A percentile compares a stretch with the other conserved stretches of the same genome.
These are phyloP conservation scores for Cordyceps fumosorosea DNA, from an alignment of 2,329 filamentous ascomycete genomes.

Conservation along the genomic window DNA sequence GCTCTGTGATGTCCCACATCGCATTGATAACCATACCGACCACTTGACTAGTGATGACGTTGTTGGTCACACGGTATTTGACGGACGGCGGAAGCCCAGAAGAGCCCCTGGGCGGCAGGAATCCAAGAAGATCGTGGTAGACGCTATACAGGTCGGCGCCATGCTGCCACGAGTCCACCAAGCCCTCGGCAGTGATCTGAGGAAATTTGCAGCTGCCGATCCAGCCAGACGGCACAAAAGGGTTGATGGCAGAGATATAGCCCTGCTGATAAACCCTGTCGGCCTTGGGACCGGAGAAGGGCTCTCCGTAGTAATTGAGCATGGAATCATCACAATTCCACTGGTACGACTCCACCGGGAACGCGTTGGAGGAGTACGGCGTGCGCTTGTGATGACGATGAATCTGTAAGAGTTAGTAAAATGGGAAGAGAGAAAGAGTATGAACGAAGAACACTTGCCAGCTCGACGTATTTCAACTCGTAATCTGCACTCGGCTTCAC, in stretches of 20 bases:
- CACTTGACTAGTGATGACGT: constrained; percentile 76
- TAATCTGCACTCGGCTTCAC: constrained; percentile 46
- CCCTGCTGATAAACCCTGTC: constrained; percentile 60
- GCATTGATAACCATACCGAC: constrained; percentile 67
- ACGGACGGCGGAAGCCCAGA: constrained; percentile 39
- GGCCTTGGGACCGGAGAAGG: constrained; percentile 41
- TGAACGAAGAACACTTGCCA: constrained; percentile 42
- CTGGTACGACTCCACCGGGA: constrained; percentile 63
- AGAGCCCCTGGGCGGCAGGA: constrained; percentile 50
- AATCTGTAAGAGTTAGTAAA: constrained; percentile 39
- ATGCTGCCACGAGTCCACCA: constrained; percentile 70
- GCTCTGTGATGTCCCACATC: constrained; percentile 49
- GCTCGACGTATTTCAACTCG: constrained; percentile 66
- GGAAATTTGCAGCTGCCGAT: constrained; percentile 73
- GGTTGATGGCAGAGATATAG: constrained; percentile 56
- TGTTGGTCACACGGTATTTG: constrained; percentile 69
- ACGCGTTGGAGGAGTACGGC: constrained; percentile 70
- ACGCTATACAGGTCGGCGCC: constrained; percentile 71
- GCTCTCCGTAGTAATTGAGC: constrained; percentile 62
- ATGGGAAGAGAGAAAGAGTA: not conserved
- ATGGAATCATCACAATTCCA: constrained; percentile 69
- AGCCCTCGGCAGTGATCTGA: constrained; percentile 65
- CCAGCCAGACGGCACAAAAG: constrained; percentile 60
- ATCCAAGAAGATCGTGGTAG: constrained; percentile 62
- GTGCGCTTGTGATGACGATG: constrained; percentile 83